Evolutionary conservation across 108 stramenopile genomes (phyloP).

Genomic region (Skeletonema costatum): DNA sequence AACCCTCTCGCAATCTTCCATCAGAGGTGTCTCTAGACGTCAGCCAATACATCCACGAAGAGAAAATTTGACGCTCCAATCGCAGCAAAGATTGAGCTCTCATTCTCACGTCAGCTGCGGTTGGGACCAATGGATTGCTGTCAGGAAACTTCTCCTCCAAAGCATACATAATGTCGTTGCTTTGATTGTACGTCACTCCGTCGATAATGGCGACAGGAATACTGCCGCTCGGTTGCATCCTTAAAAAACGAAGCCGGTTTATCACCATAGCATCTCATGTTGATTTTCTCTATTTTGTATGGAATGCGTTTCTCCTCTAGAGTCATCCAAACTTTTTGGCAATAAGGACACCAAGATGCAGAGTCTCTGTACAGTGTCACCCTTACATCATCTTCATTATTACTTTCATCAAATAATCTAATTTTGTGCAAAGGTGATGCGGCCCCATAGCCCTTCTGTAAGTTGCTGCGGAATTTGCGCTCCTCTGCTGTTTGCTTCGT

Average conservation of each 20-base stretch:
- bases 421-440: constrained; percentile 75
- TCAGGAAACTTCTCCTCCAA: constrained; percentile 70
- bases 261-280: constrained; percentile 92
- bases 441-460: constrained; percentile 65
- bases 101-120: constrained; percentile 23
- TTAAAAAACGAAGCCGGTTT: constrained; percentile 70
- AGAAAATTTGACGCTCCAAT: constrained; percentile 85
- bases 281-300: constrained; percentile 86
- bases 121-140: constrained; percentile 43
- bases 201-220: constrained; percentile 89
- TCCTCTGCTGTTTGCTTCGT: constrained; percentile 62
- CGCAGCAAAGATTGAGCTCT: constrained; percentile 65
- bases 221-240: constrained; percentile 73
- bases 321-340: constrained; percentile 86
- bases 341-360: constrained; percentile 91
- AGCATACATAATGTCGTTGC: constrained; percentile 81
- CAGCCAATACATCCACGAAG: constrained; percentile 92
- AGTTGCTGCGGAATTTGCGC: constrained; percentile 62
- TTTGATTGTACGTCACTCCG: constrained; percentile 70
- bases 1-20: constrained; percentile 41
- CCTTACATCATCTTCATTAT: constrained; percentile 77
- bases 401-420: constrained; percentile 80
- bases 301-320: constrained; percentile 89
- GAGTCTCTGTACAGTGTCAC: constrained; percentile 84
- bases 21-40: constrained; percentile 53